Evolutionary conservation across 257 asterid species (phyloP), one percentile per base, ranked within the genome.

Genomic region (Solanum sejunctum): DNA sequence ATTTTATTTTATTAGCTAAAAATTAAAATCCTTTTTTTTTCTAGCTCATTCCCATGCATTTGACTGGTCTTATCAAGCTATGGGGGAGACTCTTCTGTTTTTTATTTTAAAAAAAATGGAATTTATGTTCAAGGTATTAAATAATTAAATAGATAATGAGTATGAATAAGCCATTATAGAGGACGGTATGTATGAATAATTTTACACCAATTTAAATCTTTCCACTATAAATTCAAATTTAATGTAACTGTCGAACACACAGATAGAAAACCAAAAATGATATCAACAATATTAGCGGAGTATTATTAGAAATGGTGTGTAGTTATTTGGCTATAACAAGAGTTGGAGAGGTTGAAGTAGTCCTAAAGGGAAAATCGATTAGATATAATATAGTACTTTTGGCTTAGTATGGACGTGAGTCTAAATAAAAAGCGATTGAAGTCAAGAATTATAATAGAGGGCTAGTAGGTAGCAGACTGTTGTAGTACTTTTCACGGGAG

Each of bases 41-140:
- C 28, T n/a, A 57, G 16, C 21, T 85, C 69, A 63, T 78, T 41
- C 81, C 56, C 64, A 61, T 87, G 84, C 77, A 82, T 84, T 89
- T 87, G 90, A 85, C 90, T 81, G 86, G 90, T 91, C 92, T 85
- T 80, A 66, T 45, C 85, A 43, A 51, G 7, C 67, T 26, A 32
- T 23, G 15, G 86, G 87, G 18, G 84, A 63, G 56, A 82, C 52
- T 83, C 85, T 83, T 83, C 84, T 86, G 89, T 78, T 75, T 77
- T 58, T 57, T 43, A 20, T 18, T 58, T 63, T 15, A 18, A 7
- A 49, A 32, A 0, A 12, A 47, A 47, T 15, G 32, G 20, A 15
- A 8, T 77, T 77, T 16, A 5, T 28, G 8, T 23, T 23, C 23
- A 77, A 2, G 10, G 9, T 9, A 23, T 51, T 77, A 75, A 7